Percentiles rank a stretch among this genome's conserved stretches.
phyloP scores from a whole-genome alignment of 169 alveolate species.

The Fabrea salina region DNA sequence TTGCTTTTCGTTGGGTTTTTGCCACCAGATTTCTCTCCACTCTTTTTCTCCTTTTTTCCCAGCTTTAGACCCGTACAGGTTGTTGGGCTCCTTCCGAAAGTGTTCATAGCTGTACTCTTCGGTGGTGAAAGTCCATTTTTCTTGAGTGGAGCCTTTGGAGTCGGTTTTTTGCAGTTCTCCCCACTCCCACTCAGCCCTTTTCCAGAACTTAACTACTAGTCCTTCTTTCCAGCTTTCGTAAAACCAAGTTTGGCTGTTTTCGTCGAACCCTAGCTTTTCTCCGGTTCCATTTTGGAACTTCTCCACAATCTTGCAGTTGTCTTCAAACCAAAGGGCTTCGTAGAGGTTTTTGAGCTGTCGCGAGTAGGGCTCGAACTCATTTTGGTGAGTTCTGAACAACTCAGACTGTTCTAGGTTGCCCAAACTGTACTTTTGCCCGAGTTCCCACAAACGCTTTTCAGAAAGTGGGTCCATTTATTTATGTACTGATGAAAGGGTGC shows the following conservation, averaged over 20 bases:
- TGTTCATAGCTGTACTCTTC: not conserved
- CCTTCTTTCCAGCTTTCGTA: not conserved
- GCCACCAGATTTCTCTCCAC: conserved; percentile 23
- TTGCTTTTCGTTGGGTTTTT: not conserved
- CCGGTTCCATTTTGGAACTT: not conserved
- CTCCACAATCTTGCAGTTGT: not conserved
- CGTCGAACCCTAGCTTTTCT: not conserved
- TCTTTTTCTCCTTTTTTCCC: not conserved
- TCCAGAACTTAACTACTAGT: not conserved
- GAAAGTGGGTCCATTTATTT: too few species aligned
- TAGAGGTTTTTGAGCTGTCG: not conserved
- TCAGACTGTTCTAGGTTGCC: too few species aligned
- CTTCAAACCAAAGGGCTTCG: not conserved
- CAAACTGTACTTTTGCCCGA: too few species aligned
- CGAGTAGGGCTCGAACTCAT: too few species aligned
- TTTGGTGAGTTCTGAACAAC: too few species aligned
- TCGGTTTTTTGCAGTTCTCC: not conserved
- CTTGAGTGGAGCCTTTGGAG: not conserved
- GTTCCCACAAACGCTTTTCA: too few species aligned
- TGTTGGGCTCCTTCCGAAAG: not conserved
- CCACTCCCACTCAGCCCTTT: not conserved
- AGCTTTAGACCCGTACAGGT: not conserved
- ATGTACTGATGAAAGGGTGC: conserved; percentile 75
- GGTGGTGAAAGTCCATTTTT: not conserved
- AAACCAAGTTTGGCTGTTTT: conserved; percentile 13